Base-by-base conservation (phyloP, 2,329 filamentous ascomycete genomes). In the Volutella citrinella region DNA sequence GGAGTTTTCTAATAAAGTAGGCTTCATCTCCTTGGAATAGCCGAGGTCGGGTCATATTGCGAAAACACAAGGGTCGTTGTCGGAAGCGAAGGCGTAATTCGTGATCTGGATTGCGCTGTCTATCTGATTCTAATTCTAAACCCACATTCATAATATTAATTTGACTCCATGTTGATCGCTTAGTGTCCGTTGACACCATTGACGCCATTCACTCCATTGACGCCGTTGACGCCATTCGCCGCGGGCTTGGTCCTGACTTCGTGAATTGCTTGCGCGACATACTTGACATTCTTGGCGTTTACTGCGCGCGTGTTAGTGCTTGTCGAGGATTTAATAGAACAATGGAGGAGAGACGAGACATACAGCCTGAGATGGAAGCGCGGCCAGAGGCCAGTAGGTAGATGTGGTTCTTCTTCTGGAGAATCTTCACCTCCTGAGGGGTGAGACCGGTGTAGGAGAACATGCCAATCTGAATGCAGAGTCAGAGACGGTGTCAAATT, bases 401-500 rank as follows among this genome's bases (percentile, higher is more conserved):
- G 32, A 93, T 74, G 59, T 91, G 87, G 40, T 72, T 78, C 29
- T 85, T 76, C 37, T 79, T 70, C 23, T 82, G 74, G 39, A 93
- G 66, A 63, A 77, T 78, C 47, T 76, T 51, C 7, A 90, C 86
- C 57, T 93, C 86, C 34, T 75, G 58, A 63, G 88, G 83, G 5
- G 63, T 76, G 56, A 93, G 66, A 7, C 87, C 87, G 0, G 87
- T 93, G 63, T 94, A 98, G 60, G 84, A 91, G 68, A 98, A 98
- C 93, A 98, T 98, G 68, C 93, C 93, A 56, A 97, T 97, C 76
- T 98, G 4, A 4, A 19, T 2, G 11, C 12, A 15, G 3, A 11
- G 22, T 48, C 10, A 48, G 39, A n/a, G n/a, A n/a, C n/a, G n/a
- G n/a, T n/a, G n/a, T n/a, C n/a, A n/a, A n/a, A n/a, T n/a, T n/a